Evolutionary conservation across 2,329 filamentous ascomycete species (phyloP).

Genomic region (Diaporthe citrichinensis): DNA sequence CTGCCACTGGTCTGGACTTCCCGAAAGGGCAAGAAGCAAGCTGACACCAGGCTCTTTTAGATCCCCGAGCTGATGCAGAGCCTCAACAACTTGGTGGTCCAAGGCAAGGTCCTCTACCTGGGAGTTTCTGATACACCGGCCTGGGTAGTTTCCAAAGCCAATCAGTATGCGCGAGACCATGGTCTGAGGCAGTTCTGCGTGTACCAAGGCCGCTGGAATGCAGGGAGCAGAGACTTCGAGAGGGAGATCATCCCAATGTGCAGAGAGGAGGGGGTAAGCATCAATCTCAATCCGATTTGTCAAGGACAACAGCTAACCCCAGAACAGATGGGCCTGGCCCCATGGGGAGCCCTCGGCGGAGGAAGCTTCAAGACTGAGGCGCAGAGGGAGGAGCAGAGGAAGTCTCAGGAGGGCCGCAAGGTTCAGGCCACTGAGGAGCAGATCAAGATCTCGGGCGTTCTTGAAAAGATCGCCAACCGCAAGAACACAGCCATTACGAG

Average conservation of each 20-base stretch:
- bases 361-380: conserved; percentile 52
- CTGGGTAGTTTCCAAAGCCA: conserved; percentile 70
- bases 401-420: conserved; percentile 53
- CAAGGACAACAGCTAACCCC: conserved; percentile 31
- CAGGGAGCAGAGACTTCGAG: conserved; percentile 73
- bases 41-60: not conserved
- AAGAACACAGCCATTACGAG: conserved; percentile 61
- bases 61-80: conserved; percentile 73
- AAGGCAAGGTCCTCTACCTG: conserved; percentile 71
- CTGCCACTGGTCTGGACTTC: not conserved
- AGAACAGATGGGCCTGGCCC: conserved; percentile 59
- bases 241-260: conserved; percentile 79
- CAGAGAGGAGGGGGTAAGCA: conserved; percentile 64
- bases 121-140: conserved; percentile 77
- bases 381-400: conserved; percentile 50
- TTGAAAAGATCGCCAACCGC: conserved; percentile 64
- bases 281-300: not conserved
- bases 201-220: conserved; percentile 76
- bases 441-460: conserved; percentile 59
- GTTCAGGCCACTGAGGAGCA: conserved; percentile 65
- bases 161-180: conserved; percentile 65
- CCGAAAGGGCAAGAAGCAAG: not conserved
- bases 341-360: conserved; percentile 67
- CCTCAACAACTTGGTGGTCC: conserved; percentile 65
- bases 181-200: conserved; percentile 72